Evolutionary conservation across 352 stramenopile species (phyloP).

Genomic region (Globisporangium megalacanthum): DNA sequence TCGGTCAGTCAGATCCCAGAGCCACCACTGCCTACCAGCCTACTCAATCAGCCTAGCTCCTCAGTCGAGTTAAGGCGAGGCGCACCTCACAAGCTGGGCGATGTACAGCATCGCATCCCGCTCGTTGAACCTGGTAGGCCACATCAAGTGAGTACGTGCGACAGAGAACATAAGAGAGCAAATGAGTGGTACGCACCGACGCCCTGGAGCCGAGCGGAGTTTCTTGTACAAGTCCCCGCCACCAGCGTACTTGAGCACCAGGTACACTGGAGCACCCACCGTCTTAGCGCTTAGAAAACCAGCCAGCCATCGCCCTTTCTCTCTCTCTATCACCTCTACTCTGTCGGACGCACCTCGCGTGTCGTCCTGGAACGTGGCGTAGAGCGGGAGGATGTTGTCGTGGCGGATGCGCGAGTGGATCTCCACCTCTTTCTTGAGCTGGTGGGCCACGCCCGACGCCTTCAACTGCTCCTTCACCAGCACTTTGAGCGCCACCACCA

Average conservation of each 20-base stretch:
- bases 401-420: constrained; percentile 89
- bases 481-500: constrained; percentile 86
- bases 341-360: constrained; percentile 30
- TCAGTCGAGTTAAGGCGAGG: neutral
- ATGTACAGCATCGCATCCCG: constrained; percentile 62
- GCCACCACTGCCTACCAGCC: neutral
- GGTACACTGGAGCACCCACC: constrained; percentile 41
- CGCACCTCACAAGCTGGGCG: constrained; percentile 61
- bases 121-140: constrained; percentile 39
- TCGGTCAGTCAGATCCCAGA: no score
- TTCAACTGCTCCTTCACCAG: constrained; percentile 86
- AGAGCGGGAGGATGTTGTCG: constrained; percentile 83
- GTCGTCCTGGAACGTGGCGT: constrained; percentile 80
- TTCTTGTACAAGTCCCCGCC: constrained; percentile 85
- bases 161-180: no score
- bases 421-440: constrained; percentile 88
- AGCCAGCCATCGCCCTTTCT: no score
- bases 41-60: neutral
- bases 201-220: constrained; percentile 39
- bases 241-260: constrained; percentile 84
- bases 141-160: neutral
- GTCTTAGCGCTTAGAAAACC: neutral
- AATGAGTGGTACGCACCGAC: constrained; percentile 32
- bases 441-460: constrained; percentile 55
- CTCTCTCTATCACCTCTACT: no score